Base-by-base conservation (phyloP, 2,329 filamentous ascomycete genomes). In the Venturiaceae sp. region DNA sequence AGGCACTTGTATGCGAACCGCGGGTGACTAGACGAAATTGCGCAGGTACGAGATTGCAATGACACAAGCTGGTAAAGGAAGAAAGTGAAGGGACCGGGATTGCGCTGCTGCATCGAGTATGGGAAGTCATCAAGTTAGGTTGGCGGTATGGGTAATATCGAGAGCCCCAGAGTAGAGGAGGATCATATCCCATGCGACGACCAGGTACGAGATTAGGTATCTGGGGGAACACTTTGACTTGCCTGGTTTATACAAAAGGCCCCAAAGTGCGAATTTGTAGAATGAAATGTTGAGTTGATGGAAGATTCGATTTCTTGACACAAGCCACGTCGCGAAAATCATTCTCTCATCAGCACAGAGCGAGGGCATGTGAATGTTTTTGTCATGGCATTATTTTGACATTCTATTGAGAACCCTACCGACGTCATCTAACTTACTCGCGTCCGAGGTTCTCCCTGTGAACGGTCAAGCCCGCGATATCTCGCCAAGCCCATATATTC, bases 151-250 rank as follows among this genome's bases (percentile, higher is more conserved):
- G 32, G 52, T 16, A 53, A 34, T 36, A 36, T 53, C 30, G 30
- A 26, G 32, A 53, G 30, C 34, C 32, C n/a, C n/a, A 53, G 30
- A 26, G 52, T 26, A 11, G 11, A 33, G 23, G n/a, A 34, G 52
- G 19, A 53, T 7, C 32, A 34, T 53, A n/a, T 36, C 19, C 52
- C 14, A 37, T 34, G 30, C 8, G 30, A 14, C 30, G 30, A 37
- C 52, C 16, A 53, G 52, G 52, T 53, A 53, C 52, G 52, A 53
- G 52, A 53, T 53, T 53, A 53, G 52, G 32, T 37, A 11, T 33
- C 13, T 53, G n/a, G 23, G 30, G 16, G 32, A 53, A 36, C 16
- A 30, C 34, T 34, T 53, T 53, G 52, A n/a, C 32, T 37, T 37
- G 8, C 52, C 52, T 34, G 32, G 32, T 16, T n/a, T 53, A 36